Base-by-base conservation (phyloP, 306 rosid genomes). In the Leucaena leucocephala region DNA sequence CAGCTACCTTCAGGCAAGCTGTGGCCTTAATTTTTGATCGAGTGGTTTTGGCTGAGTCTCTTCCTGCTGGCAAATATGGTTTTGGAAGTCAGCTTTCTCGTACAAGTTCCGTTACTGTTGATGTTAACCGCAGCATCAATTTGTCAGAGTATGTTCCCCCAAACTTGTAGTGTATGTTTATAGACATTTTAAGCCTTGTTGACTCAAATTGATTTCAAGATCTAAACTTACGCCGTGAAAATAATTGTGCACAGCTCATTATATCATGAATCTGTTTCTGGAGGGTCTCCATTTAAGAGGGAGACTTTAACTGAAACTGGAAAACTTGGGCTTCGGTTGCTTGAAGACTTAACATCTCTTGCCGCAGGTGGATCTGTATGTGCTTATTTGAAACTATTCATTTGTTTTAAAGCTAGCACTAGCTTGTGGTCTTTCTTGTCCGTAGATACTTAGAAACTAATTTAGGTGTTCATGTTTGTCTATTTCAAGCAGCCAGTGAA, bases 291-390 rank as follows among this genome's bases (percentile, higher is more conserved):
- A 62, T 82, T 76, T 82, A 85, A 76, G 92, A 93, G 92, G 86
- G 97, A 92, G 81, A 83, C 81, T 75, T 83, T 87, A 78, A 91
- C 97, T 73, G 87, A 82, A 87, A 88, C 91, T 36, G 98, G 97
- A 86, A 89, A 87, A 86, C 92, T 92, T 81, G 98, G 98, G 80
- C 91, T 92, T 74, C 92, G 91, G 70, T 80, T 94, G 83, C 98
- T 94, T 76, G 98, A 92, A 94, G 98, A 94, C 90, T 84, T 92
- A 85, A 91, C 97, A 85, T 96, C 98, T 82, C 94, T 94, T 88
- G 97, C 98, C 80, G 98, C 98, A 92, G 97, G 97, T 88, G 98
- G 97, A 91, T 94, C 95, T 86, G 98, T 94, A 94, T 91, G 98
- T 91, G 87, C 86, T 89, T 76, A 84, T 87, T 90, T 82, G 77